Conservation (phyloP, 2,329 filamentous ascomycete genomes). For the Colletotrichum noveboracense region DNA sequence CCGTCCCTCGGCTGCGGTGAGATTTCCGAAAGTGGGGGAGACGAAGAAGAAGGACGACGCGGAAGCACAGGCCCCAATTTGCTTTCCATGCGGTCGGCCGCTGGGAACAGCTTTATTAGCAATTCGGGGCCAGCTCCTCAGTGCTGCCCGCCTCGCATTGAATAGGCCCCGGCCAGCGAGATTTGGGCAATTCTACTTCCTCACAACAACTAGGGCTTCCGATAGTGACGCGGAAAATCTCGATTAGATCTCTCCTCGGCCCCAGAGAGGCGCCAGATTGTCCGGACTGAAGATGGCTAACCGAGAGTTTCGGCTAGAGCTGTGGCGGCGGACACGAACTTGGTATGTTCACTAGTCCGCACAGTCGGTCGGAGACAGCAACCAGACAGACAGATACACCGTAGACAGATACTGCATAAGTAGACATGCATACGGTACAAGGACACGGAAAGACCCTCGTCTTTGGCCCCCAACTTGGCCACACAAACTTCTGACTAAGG, state of each 20-base stretch:
- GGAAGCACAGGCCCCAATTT: constrained; percentile 6
- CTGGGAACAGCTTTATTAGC: not conserved
- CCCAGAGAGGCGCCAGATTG: not conserved
- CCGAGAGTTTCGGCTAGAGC: constrained; percentile 11
- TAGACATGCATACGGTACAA: not conserved
- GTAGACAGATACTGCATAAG: too few relatives aligned
- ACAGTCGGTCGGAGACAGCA: not conserved
- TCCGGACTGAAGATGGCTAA: not conserved
- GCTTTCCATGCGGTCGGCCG: not conserved
- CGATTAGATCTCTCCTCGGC: constrained; percentile 1
- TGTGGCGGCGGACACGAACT: not conserved
- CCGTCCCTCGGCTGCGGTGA: not conserved
- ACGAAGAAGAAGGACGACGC: not conserved
- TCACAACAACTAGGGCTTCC: not conserved
- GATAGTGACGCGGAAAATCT: not conserved
- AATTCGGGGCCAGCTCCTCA: constrained; percentile 13
- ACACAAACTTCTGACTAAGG: not conserved
- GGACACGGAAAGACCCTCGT: not conserved
- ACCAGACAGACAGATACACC: not conserved
- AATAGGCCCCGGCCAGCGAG: not conserved
- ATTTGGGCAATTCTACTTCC: constrained; percentile 1
- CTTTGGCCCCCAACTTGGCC: not conserved
- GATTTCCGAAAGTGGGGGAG: constrained; percentile 15
- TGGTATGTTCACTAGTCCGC: not conserved
- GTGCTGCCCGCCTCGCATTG: not conserved